Percentiles rank a stretch among this genome's conserved stretches.
Evolutionary conservation across 306 rosid species (phyloP).

Genomic region (Trichosanthes truncata): DNA sequence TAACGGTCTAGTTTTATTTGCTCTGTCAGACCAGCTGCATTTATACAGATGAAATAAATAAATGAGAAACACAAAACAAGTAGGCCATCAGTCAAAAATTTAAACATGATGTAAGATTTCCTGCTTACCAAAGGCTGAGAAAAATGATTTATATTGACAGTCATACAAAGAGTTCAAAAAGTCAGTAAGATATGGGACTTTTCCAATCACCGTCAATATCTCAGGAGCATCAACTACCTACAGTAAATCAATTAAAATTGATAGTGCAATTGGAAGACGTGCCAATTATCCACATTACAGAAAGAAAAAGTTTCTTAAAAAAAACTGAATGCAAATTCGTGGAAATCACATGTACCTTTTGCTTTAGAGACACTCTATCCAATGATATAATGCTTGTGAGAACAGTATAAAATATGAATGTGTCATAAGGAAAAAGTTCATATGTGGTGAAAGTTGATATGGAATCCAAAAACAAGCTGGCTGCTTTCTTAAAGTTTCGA

Average conservation of each 20-base stretch:
- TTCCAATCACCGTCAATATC: slow-evolving; percentile 88
- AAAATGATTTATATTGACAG: slow-evolving; percentile 82
- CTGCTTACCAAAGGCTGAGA: slow-evolving; percentile 81
- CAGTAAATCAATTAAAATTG: background rate
- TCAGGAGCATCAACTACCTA: slow-evolving; percentile 98
- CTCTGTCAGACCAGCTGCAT: slow-evolving; percentile 79
- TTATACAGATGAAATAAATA: slow-evolving; percentile 2
- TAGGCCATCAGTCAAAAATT: background rate
- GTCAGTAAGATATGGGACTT: slow-evolving; percentile 70
- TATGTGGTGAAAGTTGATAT: slow-evolving; percentile 93
- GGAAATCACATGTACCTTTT: slow-evolving; percentile 45
- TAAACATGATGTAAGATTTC: background rate
- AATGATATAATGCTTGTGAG: slow-evolving; percentile 85
- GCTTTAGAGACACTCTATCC: slow-evolving; percentile 94
- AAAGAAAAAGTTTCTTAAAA: background rate
- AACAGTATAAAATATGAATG: slow-evolving; percentile 86
- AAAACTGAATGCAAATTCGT: background rate
- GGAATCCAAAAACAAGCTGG: slow-evolving; percentile 74
- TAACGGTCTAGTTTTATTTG: slow-evolving; percentile 91
- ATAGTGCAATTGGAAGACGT: background rate
- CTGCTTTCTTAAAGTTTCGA: slow-evolving; percentile 88
- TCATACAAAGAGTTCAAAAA: slow-evolving; percentile 77
- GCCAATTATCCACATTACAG: background rate
- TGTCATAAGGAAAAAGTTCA: slow-evolving; percentile 80
- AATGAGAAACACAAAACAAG: background rate